phyloP scores from a whole-genome alignment of 192 early-diverging fungal species.

The Backusella circina region DNA sequence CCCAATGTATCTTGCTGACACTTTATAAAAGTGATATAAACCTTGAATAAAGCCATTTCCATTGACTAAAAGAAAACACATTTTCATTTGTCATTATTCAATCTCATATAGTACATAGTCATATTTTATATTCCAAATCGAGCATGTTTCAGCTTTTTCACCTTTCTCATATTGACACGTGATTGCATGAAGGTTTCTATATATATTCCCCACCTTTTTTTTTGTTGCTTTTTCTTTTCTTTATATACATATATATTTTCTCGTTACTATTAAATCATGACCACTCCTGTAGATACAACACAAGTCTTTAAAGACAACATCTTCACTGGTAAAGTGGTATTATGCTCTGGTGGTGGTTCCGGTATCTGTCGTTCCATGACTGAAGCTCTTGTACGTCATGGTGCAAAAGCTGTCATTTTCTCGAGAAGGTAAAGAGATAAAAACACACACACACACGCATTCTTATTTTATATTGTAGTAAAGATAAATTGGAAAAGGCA shows the following conservation, averaged over 20 bases:
- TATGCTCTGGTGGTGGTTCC: slow-evolving; percentile 53
- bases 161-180: background rate
- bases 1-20: no score
- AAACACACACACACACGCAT: background rate
- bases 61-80: no score
- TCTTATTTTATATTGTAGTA: slow-evolving; percentile 7
- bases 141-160: background rate
- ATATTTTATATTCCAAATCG: background rate
- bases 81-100: background rate
- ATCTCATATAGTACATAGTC: background rate
- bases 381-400: slow-evolving; percentile 59
- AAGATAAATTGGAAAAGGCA: slow-evolving; percentile 62
- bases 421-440: slow-evolving; percentile 46
- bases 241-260: background rate
- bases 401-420: slow-evolving; percentile 58
- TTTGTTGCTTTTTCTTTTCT: background rate
- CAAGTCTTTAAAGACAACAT: slow-evolving; percentile 31
- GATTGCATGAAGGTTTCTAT: background rate
- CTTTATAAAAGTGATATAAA: background rate
- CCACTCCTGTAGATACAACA: slow-evolving; percentile 23
- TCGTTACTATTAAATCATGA: slow-evolving; percentile 2
- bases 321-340: slow-evolving; percentile 32
- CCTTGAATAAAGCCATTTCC: background rate
- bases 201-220: background rate
- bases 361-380: slow-evolving; percentile 70